Evolutionary conservation across 2,329 filamentous ascomycete genomes (phyloP), one percentile per base, ranked within the genome.

Genomic region (Fusarium sp.): DNA sequence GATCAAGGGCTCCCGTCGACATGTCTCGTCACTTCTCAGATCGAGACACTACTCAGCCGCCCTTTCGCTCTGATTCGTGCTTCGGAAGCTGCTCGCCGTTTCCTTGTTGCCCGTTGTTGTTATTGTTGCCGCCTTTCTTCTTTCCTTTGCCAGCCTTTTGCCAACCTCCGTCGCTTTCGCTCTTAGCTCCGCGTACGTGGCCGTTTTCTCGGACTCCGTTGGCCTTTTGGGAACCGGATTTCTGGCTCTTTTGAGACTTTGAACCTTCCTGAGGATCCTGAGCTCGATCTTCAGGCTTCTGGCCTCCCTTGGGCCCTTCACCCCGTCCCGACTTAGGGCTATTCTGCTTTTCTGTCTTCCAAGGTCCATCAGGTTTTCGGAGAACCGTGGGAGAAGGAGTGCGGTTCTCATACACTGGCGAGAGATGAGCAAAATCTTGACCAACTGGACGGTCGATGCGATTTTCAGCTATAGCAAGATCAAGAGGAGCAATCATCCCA

Each of bases 361-460:
- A 62, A 14, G 78, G 74, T 3, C 78, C 68, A 28, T 89, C 88
- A 50, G 84, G 80, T 48, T 85, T 89, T 56, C 90, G 84, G 57
- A 82, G 81, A 14, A 86, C 82, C 5, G 85, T 91, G 2, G 92
- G 91, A 3, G 92, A 93, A 4, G 91, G 90, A 0, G 90, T 91
- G n/a, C 87, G 85, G 7, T 87, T 86, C 79, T 94, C 92, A 55
- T 91, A 91, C 1, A 94, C 92, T 1, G 92, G 92, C 1, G 92
- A 94, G 3, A 95, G 83, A 69, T 85, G 86, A 42, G 84, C 82
- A 50, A 82, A 75, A 10, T 87, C 86, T 11, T 71, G 63, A 15
- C 72, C 71, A 22, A 73, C 55, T 10, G 81, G 78, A 6, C 77
- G 74, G 53, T 80, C 77, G 13, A 81, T 71, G 22, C 80, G 78